These are phyloP conservation scores for Apiospora sp. DNA, from an alignment of 2,329 filamentous ascomycete species.

Conservation along the genomic window DNA sequence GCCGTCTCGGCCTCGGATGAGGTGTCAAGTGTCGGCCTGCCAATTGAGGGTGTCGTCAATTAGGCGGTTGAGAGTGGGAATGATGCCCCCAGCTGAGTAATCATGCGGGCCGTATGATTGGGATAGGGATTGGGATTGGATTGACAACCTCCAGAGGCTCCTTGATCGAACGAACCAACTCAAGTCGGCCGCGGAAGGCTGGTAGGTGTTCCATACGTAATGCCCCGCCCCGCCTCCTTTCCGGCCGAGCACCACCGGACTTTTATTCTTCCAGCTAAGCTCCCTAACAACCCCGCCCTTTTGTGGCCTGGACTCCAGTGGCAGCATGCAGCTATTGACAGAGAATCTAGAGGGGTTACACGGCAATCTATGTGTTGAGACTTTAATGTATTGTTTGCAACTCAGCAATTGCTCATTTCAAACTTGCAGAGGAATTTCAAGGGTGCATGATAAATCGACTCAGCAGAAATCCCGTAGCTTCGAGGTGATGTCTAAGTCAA, in stretches of 20 bases:
- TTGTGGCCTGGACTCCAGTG: background rate
- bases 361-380: background rate
- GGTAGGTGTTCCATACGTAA: constrained; percentile 18
- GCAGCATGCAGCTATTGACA: background rate
- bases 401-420: background rate
- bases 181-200: background rate
- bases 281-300: constrained; percentile 10
- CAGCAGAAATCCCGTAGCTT: too few relatives aligned
- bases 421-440: background rate
- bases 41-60: constrained; percentile 21
- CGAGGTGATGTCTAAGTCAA: too few relatives aligned
- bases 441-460: background rate
- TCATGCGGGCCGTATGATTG: constrained; percentile 16
- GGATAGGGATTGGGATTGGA: constrained; percentile 9
- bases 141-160: background rate
- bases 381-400: background rate
- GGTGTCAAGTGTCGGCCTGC: constrained; percentile 17
- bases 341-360: background rate
- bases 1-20: constrained; percentile 17
- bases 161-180: background rate
- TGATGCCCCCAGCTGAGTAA: constrained; percentile 15
- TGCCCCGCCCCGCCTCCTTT: constrained; percentile 18
- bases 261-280: constrained; percentile 14
- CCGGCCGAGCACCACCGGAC: background rate
- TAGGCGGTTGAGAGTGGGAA: constrained; percentile 13